phyloP scores from a whole-genome alignment of 2,329 filamentous ascomycete species.

The Didymella pomorum region DNA sequence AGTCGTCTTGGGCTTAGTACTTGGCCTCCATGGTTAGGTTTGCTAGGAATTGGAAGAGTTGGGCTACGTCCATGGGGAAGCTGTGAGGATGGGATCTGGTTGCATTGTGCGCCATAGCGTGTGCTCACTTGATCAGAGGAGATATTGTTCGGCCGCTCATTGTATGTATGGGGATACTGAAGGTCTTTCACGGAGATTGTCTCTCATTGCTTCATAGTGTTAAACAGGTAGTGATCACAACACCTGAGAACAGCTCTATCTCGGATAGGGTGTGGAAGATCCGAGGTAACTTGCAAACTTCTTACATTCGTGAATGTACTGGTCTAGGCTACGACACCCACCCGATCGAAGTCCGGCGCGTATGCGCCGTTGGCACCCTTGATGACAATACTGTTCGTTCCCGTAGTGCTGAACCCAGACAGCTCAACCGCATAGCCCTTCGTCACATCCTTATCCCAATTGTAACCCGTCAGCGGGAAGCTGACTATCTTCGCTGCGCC shows the following conservation, averaged over 20 bases:
- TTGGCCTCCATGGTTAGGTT: not conserved
- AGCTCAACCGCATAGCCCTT: constrained; percentile 29
- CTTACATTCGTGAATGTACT: no score
- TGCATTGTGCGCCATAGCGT: not conserved
- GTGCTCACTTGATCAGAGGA: not conserved
- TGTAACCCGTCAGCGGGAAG: constrained; percentile 31
- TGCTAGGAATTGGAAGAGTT: not conserved
- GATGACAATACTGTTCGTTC: constrained; percentile 28
- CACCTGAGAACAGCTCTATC: not conserved
- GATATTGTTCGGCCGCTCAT: not conserved
- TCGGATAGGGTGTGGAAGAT: not conserved
- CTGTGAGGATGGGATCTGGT: not conserved
- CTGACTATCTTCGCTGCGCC: constrained; percentile 28
- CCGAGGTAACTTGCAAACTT: not conserved
- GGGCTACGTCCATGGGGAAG: not conserved
- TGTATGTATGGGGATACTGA: not conserved
- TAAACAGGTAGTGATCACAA: not conserved
- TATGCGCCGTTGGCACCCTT: constrained; percentile 21
- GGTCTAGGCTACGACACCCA: constrained; percentile 24
- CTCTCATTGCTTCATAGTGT: not conserved
- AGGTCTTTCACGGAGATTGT: not conserved
- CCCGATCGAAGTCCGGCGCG: constrained; percentile 27
- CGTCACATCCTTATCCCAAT: constrained; percentile 26
- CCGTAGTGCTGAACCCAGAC: constrained; percentile 28
- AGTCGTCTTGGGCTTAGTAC: not conserved